Evolutionary conservation across 2,329 filamentous ascomycete genomes (phyloP), one percentile per base, ranked within the genome.

Genomic region (Aspergillus novoparasiticus): DNA sequence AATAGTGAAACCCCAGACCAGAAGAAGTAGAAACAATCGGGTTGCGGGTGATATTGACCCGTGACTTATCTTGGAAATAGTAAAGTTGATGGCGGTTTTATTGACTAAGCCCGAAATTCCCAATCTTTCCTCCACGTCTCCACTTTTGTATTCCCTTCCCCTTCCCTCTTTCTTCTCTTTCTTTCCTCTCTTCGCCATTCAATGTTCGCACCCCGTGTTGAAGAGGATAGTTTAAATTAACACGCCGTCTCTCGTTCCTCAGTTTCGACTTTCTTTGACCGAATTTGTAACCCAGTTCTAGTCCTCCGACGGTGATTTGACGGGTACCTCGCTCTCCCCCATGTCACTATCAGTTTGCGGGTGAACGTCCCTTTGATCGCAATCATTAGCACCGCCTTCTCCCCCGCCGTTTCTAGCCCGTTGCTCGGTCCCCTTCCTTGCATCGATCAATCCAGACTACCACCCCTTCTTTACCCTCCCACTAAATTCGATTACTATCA

Each of bases 281-380:
- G 60, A 41, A n/a, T 19, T 41, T n/a, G 11, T 55, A 51, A 64
- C 70, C 69, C 59, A 62, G 56, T 60, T 41, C 34, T 6, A 59
- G 67, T 56, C 63, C 51, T 64, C 50, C 61, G n/a, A 16, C 51
- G 14, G 32, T 55, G 51, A 55, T 55, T 55, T 55, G 51, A 43
- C 55, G 23, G 26, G 50, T 50, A 21, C 21, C n/a, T 59, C 34
- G 45, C 21, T n/a, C 12, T 53, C 19, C 57, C 60, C 55, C 57
- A 67, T 64, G 64, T 62, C 64, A 61, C 64, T 58, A 61, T 67
- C 63, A 60, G 66, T 73, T 64, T 68, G 69, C 69, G 68, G 67
- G 68, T 72, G 66, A 62, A 70, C 60, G 48, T 69, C 63, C 66
- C 65, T 57, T 62, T 71, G 59, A 66, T 64, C 50, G 60, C 65